Conservation (phyloP, 768 basidiomycete species). For the Lactarius pseudohatsudake region DNA sequence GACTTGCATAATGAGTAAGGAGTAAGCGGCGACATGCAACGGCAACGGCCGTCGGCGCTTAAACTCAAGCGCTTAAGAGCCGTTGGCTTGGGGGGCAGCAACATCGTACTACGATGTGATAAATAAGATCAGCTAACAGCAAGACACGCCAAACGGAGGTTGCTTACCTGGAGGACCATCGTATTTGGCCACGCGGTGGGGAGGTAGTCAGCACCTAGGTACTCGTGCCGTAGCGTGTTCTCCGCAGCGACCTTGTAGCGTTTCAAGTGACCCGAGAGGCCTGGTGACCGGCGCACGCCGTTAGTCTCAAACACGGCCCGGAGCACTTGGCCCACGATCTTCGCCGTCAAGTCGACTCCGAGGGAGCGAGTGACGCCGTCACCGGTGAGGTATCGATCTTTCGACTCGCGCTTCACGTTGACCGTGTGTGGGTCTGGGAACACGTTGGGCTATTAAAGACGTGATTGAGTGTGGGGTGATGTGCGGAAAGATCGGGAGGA, state of each 20-base stretch:
- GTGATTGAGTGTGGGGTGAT: slow-evolving; percentile 1
- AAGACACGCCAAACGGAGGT: background rate
- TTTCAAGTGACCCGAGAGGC: slow-evolving; percentile 61
- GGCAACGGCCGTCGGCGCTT: background rate
- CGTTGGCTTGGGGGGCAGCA: background rate
- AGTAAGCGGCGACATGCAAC: background rate
- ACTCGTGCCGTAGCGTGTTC: slow-evolving; percentile 52
- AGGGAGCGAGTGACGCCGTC: slow-evolving; percentile 50
- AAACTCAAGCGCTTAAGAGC: background rate
- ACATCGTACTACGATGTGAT: slow-evolving; percentile 13
- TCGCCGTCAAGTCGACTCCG: slow-evolving; percentile 55
- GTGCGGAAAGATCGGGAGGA: background rate
- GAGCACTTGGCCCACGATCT: slow-evolving; percentile 63
- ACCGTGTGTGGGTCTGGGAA: slow-evolving; percentile 51
- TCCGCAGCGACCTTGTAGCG: slow-evolving; percentile 50
- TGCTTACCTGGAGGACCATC: slow-evolving; percentile 57
- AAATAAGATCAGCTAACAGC: background rate
- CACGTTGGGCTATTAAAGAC: slow-evolving; percentile 43
- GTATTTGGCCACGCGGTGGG: slow-evolving; percentile 67
- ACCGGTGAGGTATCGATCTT: slow-evolving; percentile 47
- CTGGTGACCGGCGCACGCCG: slow-evolving; percentile 65
- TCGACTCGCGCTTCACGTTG: slow-evolving; percentile 44
- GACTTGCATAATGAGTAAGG: background rate
- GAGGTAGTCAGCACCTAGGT: slow-evolving; percentile 52
- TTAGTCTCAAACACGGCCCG: slow-evolving; percentile 59